A percentile compares a stretch with the other conserved stretches of the same genome.
Conservation (phyloP, 257 asterid species). For the Solanum etuberosum region DNA sequence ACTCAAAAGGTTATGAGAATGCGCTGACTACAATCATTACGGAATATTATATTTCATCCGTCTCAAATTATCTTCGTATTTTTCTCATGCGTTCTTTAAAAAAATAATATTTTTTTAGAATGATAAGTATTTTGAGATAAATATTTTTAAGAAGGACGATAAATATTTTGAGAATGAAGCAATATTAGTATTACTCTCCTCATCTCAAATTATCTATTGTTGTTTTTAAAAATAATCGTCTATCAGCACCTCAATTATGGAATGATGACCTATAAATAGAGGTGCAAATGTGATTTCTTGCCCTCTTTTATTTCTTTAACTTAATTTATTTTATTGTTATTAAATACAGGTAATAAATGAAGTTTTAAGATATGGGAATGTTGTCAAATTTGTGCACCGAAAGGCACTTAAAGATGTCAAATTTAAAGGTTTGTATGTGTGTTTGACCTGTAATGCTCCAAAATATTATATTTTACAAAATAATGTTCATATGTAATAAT, state of each 20-base stretch:
- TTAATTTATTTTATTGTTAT: neutral
- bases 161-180: neutral
- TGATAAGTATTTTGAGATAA: neutral
- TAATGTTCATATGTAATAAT: slow-evolving; percentile 8
- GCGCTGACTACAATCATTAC: neutral
- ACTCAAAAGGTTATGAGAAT: slow-evolving; percentile 41
- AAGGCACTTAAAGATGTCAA: slow-evolving; percentile 75
- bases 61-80: neutral
- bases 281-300: too few species aligned
- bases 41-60: neutral
- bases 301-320: neutral
- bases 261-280: neutral
- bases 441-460: neutral
- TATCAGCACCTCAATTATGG: neutral
- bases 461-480: neutral
- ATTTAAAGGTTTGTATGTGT: slow-evolving; percentile 38
- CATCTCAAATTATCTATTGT: too few species aligned
- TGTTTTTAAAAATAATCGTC: too few species aligned
- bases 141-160: too few species aligned
- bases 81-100: neutral
- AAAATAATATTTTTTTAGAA: too few species aligned
- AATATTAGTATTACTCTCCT: too few species aligned
- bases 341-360: slow-evolving; percentile 63
- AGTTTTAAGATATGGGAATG: slow-evolving; percentile 80
- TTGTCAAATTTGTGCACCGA: slow-evolving; percentile 86